These are phyloP conservation scores for Trypanosoma theileri DNA, from an alignment of 208 protist species.

Conservation along the genomic window DNA sequence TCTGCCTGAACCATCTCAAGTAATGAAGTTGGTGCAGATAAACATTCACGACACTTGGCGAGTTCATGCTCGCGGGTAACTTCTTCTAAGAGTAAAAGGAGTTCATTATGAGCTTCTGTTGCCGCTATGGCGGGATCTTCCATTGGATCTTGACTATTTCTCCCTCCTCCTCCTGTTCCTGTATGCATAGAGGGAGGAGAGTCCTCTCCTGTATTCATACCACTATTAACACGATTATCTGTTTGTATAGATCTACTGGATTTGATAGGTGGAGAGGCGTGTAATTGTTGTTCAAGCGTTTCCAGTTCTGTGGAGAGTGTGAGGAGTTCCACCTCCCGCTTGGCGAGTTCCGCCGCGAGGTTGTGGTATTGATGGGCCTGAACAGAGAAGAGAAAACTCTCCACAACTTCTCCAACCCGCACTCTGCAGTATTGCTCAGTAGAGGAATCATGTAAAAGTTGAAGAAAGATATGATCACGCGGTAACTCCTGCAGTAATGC, in stretches of 20 bases:
- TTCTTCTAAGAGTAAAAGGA: conserved; percentile 65
- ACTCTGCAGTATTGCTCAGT: conserved; percentile 75
- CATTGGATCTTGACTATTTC: not conserved
- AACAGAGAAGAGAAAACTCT: conserved; percentile 73
- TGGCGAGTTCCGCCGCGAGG: conserved; percentile 65
- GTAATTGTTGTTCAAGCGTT: conserved; percentile 31
- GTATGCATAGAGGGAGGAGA: not conserved
- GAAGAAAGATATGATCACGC: conserved; percentile 71
- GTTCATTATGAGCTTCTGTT: conserved; percentile 47
- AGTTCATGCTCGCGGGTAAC: conserved; percentile 74
- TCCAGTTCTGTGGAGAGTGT: conserved; percentile 39
- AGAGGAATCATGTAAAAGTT: conserved; percentile 65
- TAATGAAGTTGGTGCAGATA: conserved; percentile 47
- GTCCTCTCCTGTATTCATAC: conserved; percentile 11
- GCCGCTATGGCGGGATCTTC: not conserved
- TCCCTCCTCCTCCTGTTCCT: not conserved
- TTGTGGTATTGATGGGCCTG: conserved; percentile 78
- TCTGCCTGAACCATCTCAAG: conserved; percentile 34
- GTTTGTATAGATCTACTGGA: conserved; percentile 29
- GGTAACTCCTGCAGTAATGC: conserved; percentile 61
- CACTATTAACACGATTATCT: conserved; percentile 7
- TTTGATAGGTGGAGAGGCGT: conserved; percentile 4
- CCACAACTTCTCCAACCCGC: conserved; percentile 74
- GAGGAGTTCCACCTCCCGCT: conserved; percentile 44
- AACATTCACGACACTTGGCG: conserved; percentile 54